A percentile compares a stretch with the other conserved stretches of the same genome.
Evolutionary conservation across 139 green algal genomes (phyloP).

Genomic region (Spirogloea muscicola): DNA sequence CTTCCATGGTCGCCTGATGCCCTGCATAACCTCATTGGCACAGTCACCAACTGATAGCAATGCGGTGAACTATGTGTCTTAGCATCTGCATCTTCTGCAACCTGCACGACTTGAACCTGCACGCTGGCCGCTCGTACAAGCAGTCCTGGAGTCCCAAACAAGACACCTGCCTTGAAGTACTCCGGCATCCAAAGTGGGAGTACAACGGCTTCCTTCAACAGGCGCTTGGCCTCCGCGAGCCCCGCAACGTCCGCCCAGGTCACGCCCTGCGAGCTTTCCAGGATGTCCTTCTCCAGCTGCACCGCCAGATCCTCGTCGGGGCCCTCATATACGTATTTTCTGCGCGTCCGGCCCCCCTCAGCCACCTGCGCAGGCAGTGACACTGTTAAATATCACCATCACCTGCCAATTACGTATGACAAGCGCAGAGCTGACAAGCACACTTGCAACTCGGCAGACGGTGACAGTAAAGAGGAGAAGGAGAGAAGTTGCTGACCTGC

Average conservation of each 20-base stretch:
- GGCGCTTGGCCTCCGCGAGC: slow-evolving; percentile 76
- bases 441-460: background rate
- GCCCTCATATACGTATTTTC: slow-evolving; percentile 56
- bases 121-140: too few relatives aligned
- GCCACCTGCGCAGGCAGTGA: background rate
- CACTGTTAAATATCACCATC: background rate
- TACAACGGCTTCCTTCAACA: slow-evolving; percentile 86
- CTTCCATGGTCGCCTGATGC: slow-evolving; percentile 83
- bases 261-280: slow-evolving; percentile 69
- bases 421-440: background rate
- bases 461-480: background rate
- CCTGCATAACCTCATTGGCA: too few relatives aligned
- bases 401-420: background rate
- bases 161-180: slow-evolving; percentile 84
- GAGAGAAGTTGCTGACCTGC: background rate
- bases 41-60: too few relatives aligned
- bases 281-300: slow-evolving; percentile 72
- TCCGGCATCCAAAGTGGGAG: slow-evolving; percentile 81
- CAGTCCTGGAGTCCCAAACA: too few relatives aligned
- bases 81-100: too few relatives aligned
- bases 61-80: too few relatives aligned
- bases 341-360: slow-evolving; percentile 13
- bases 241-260: slow-evolving; percentile 74
- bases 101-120: too few relatives aligned
- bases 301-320: slow-evolving; percentile 70